Base-by-base conservation (phyloP, 2,329 filamentous ascomycete species). In the Sporothrix globosa region DNA sequence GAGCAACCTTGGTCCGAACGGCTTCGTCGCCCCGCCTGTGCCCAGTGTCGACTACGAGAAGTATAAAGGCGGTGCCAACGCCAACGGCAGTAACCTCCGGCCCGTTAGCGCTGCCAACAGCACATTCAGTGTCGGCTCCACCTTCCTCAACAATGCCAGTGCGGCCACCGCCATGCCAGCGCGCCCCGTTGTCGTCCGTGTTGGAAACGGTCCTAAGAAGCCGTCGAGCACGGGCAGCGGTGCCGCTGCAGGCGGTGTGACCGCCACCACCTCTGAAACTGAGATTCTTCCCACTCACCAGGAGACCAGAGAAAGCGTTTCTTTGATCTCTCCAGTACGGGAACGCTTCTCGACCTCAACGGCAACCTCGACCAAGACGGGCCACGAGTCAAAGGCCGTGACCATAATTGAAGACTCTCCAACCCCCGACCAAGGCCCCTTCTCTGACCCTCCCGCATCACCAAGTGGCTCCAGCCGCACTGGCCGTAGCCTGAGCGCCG, bases 41-140 rank as follows among this genome's bases (percentile, higher is more conserved):
- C 91, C 92, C 7, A 83, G 83, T 70, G 89, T 96, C 75, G 89
- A 93, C 76, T 87, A 85, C 73, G 85, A 85, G 72, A 87, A 84
- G 77, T 90, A 88, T 76, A 83, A 81, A 48, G 66, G 52, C 41
- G 48, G 19, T 10, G 39, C 39, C 39, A 44, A 44, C 41, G n/a
- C 10, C 34, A 60, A 44, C 56, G 46, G 54, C 27, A 66, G 46
- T 27, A 75, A 71, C 75, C 74, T 75, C 68, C 82, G 81, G 71
- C 88, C 83, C 27, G 84, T 83, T 74, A 89, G 87, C 75, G 83
- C 82, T 6, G 74, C 79, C 13, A 83, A 81, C 69, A 86, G 84
- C 78, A 85, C 86, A 48, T 91, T 91, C 77, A 90, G 88, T 75
- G 87, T 91, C 70, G 88, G 89, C 21, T 89, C 88, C 24, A 90